A percentile compares a stretch with the other conserved stretches of the same genome.
phyloP scores from a whole-genome alignment of 2,329 filamentous ascomycete species.

The Hortaea sp. region DNA sequence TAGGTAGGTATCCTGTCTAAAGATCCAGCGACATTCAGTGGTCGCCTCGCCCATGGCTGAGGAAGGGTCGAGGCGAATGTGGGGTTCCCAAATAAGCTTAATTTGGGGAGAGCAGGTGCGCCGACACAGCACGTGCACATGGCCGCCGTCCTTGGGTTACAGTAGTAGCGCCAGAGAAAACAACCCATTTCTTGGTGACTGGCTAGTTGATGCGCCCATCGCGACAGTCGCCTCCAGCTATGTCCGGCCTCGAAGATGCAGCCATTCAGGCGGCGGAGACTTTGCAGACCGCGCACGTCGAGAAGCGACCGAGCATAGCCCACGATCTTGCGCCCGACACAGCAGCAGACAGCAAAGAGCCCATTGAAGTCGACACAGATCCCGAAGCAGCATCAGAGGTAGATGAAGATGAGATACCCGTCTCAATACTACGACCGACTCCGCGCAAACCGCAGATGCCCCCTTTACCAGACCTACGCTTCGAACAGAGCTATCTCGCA shows the following conservation, averaged over 20 bases:
- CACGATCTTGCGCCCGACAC: slow-evolving; percentile 78
- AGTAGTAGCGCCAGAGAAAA: too few relatives aligned
- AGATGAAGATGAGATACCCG: slow-evolving; percentile 56
- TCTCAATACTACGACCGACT: slow-evolving; percentile 50
- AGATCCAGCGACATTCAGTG: neutral
- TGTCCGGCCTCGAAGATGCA: slow-evolving; percentile 20
- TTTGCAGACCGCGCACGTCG: slow-evolving; percentile 71
- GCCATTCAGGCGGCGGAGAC: slow-evolving; percentile 58
- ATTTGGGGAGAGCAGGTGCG: neutral
- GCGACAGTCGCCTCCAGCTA: slow-evolving; percentile 1
- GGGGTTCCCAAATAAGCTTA: neutral
- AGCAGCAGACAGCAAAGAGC: slow-evolving; percentile 55
- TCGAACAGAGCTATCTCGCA: slow-evolving; percentile 95
- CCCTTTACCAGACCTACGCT: slow-evolving; percentile 69
- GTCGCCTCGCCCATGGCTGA: neutral
- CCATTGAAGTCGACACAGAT: slow-evolving; percentile 39
- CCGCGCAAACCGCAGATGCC: slow-evolving; percentile 54
- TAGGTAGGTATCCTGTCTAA: too few relatives aligned
- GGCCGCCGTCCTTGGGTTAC: too few relatives aligned
- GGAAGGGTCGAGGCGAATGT: neutral
- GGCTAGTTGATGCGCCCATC: too few relatives aligned
- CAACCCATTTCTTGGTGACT: too few relatives aligned
- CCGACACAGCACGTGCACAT: neutral
- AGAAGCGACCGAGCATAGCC: slow-evolving; percentile 55
- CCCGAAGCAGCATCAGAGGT: slow-evolving; percentile 30